phyloP scores from a whole-genome alignment of 345 rosid genomes.

The Anastatica hierochuntica region DNA sequence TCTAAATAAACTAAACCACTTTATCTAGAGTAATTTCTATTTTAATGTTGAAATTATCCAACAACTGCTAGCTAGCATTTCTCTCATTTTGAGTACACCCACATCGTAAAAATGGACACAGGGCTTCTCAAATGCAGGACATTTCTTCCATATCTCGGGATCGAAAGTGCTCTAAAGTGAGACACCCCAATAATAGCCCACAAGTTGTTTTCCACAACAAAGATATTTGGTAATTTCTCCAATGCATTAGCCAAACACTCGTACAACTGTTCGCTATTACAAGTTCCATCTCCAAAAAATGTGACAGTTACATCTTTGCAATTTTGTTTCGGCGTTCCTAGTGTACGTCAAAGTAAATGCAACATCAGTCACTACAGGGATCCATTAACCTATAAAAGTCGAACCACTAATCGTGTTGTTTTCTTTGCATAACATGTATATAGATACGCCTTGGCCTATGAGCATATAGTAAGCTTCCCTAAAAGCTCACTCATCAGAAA shows the following conservation, averaged over 20 bases:
- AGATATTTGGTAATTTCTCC: conserved; percentile 70
- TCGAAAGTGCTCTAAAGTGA: conserved; percentile 78
- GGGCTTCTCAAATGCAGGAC: conserved; percentile 79
- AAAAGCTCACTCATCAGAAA: too few species aligned
- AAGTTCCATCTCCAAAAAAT: conserved; percentile 78
- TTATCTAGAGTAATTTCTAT: too few species aligned
- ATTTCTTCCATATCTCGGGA: conserved; percentile 80
- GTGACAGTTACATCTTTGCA: conserved; percentile 65
- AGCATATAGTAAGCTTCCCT: too few species aligned
- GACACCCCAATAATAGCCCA: conserved; percentile 94
- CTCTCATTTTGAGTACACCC: conserved; percentile 80
- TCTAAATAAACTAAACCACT: too few species aligned
- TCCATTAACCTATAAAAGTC: too few species aligned
- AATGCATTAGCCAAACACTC: conserved; percentile 77
- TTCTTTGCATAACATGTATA: too few species aligned
- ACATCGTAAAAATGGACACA: conserved; percentile 83
- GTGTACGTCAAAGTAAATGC: conserved; percentile 58
- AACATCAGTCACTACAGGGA: too few species aligned
- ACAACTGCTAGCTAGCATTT: conserved; percentile 78
- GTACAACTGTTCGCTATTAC: conserved; percentile 76
- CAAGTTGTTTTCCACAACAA: conserved; percentile 80
- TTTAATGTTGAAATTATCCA: too few species aligned
- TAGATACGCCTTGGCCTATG: too few species aligned
- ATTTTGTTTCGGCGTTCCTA: conserved; percentile 53
- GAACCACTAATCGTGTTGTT: too few species aligned